Evolutionary conservation across 2,329 filamentous ascomycete species (phyloP), one percentile per base, ranked within the genome.

Genomic region (Chaetomiaceae sp.): DNA sequence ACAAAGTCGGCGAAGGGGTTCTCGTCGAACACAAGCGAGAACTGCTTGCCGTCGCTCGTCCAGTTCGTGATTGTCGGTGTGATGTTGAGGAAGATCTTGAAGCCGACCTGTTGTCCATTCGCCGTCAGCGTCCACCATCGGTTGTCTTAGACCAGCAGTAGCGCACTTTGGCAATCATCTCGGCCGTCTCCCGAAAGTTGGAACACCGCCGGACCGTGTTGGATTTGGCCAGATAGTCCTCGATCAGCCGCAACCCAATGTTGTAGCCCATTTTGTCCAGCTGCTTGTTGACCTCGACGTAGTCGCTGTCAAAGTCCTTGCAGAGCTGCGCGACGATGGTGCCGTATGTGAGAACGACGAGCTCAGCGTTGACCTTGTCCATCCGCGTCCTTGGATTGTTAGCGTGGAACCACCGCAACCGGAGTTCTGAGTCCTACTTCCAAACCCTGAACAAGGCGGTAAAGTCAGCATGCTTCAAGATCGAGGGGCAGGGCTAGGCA

Each of bases 261-360:
- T 97, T 97, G 75, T 97, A 96, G 51, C 94, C 94, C 94, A 99
- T 99, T 74, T 92, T 95, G 69, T 99, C 94, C 40, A 99, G 81
- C 71, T 99, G 94, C 71, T 92, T 91, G 75, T 99, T 99, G 68
- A 99, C 92, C 70, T 97, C 91, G 47, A 83, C 78, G 69, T 99
- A 99, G 73, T 97, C 90, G 65, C 83, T 85, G 64, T 96, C 91
- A 69, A 92, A 96, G 75, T 99, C 94, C 71, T 92, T 92, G 76
- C 92, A 97, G 61, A 99, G 79, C 71, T 97, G 92, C 53, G 91
- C 89, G 53, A 99, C 94, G 59, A 99, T 95, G 22, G 94, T 97
- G 67, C 94, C 94, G 71, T 99, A 99, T 29, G 94, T 99, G 65
- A 99, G 81, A 42, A 91, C 96, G 48, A 99, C 92, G 57, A 99